A percentile compares a stretch with the other conserved stretches of the same genome.
These are phyloP conservation scores for Kluyveromyces marxianus DNA, from an alignment of 1,139 yeast genomes.

Conservation along the genomic window DNA sequence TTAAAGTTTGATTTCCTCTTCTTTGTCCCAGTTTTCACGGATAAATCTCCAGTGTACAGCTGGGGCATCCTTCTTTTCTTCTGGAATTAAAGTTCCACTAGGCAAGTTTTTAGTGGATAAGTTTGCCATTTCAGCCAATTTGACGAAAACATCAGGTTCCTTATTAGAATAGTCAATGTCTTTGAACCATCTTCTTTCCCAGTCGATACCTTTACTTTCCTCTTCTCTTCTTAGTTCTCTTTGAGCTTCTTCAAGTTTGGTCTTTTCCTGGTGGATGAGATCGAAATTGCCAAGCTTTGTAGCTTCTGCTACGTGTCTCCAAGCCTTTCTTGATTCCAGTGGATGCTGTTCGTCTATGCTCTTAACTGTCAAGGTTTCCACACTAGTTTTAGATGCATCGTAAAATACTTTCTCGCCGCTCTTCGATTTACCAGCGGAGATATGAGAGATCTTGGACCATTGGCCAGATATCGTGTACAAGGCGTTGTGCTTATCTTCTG, in stretches of 20 bases:
- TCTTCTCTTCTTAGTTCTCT: slow-evolving; percentile 74
- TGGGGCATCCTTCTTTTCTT: slow-evolving; percentile 35
- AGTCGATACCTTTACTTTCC: slow-evolving; percentile 47
- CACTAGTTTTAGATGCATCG: slow-evolving; percentile 49
- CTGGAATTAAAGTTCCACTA: slow-evolving; percentile 51
- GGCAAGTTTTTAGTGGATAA: slow-evolving; percentile 59
- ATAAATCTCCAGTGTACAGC: slow-evolving; percentile 65
- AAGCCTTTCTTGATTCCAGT: slow-evolving; percentile 77
- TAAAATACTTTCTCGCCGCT: slow-evolving; percentile 46
- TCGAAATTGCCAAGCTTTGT: slow-evolving; percentile 66
- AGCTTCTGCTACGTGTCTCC: slow-evolving; percentile 86
- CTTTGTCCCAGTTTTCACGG: slow-evolving; percentile 48
- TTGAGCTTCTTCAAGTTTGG: slow-evolving; percentile 72
- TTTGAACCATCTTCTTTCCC: slow-evolving; percentile 81
- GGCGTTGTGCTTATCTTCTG: slow-evolving; percentile 49
- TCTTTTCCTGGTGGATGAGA: slow-evolving; percentile 63
- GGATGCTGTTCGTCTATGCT: slow-evolving; percentile 69
- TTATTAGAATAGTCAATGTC: slow-evolving; percentile 39
- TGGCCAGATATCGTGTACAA: slow-evolving; percentile 79
- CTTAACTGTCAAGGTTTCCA: slow-evolving; percentile 59
- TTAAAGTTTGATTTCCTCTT: slow-evolving; percentile 41
- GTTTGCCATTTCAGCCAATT: slow-evolving; percentile 46
- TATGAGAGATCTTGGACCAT: slow-evolving; percentile 74
- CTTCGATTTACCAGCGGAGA: slow-evolving; percentile 29
- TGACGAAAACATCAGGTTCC: slow-evolving; percentile 39